Percentiles rank a stretch among this genome's conserved stretches.
Conservation (phyloP, 306 rosid species). For the Betula pendula region DNA sequence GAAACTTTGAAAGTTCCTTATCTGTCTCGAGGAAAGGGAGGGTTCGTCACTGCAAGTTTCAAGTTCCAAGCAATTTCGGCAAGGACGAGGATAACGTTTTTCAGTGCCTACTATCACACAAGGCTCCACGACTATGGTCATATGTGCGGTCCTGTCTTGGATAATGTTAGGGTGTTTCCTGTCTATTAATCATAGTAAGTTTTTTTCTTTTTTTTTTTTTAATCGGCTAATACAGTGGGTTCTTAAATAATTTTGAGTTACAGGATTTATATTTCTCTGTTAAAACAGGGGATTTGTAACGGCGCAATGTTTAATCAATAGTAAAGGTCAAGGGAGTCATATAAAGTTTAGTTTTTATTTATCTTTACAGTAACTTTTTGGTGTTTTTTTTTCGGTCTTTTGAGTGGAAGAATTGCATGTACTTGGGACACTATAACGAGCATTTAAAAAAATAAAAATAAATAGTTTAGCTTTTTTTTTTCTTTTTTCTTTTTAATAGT, state of each 20-base stretch:
- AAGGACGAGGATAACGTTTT: slow-evolving; percentile 45
- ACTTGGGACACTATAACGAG: no score
- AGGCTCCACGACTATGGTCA: slow-evolving; percentile 40
- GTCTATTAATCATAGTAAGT: not conserved
- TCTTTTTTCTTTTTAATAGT: no score
- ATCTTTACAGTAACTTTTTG: no score
- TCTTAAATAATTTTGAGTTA: not conserved
- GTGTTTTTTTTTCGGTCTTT: no score
- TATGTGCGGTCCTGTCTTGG: slow-evolving; percentile 61
- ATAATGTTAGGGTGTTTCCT: slow-evolving; percentile 43
- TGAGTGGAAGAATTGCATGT: no score
- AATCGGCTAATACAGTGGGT: no score
- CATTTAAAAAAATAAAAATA: no score
- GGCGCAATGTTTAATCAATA: not conserved
- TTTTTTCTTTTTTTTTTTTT: no score
- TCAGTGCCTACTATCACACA: slow-evolving; percentile 50
- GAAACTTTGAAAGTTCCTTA: slow-evolving; percentile 41
- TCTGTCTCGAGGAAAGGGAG: slow-evolving; percentile 45
- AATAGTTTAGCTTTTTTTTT: no score
- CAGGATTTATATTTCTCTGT: not conserved
- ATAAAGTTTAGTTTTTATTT: no score
- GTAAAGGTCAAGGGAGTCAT: not conserved
- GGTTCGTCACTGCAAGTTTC: slow-evolving; percentile 38
- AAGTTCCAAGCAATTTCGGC: slow-evolving; percentile 39
- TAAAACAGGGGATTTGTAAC: not conserved